phyloP scores from a whole-genome alignment of 306 rosid genomes.

The Vigna hirtella region DNA sequence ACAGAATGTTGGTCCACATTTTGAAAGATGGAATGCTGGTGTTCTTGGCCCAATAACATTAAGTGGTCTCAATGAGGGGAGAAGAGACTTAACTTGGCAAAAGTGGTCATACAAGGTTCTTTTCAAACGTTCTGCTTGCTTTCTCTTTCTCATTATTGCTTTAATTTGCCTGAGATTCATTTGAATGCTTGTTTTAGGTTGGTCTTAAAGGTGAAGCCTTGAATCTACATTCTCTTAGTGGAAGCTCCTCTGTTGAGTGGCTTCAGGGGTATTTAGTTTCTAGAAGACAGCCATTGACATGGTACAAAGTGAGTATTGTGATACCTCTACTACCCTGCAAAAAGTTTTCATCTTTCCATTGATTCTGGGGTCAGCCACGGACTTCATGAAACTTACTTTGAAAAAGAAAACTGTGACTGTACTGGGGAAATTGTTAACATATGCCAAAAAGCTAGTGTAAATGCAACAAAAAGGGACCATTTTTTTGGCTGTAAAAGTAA shows the following conservation, averaged over 20 bases:
- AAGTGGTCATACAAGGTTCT: constrained; percentile 97
- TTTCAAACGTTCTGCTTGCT: constrained; percentile 17
- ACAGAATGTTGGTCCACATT: constrained; percentile 98
- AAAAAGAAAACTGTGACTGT: not conserved
- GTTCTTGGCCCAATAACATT: constrained; percentile 88
- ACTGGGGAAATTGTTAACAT: constrained; percentile 12
- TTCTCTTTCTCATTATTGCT: constrained; percentile 28
- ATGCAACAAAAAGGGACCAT: constrained; percentile 2
- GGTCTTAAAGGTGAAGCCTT: constrained; percentile 93
- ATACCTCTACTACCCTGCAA: constrained; percentile 25
- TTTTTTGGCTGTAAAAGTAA: constrained; percentile 16
- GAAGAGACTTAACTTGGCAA: constrained; percentile 96
- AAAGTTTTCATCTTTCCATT: not conserved
- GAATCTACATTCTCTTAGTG: constrained; percentile 90
- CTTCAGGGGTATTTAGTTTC: constrained; percentile 72
- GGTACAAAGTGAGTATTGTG: constrained; percentile 88
- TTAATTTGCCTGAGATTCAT: constrained; percentile 44
- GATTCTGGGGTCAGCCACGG: not conserved
- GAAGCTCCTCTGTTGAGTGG: constrained; percentile 98
- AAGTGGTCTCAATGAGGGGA: constrained; percentile 89
- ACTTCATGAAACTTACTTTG: constrained; percentile 3
- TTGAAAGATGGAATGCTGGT: constrained; percentile 97
- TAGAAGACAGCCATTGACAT: constrained; percentile 81
- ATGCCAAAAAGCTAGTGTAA: not conserved
- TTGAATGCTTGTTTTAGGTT: constrained; percentile 61